Percentiles rank a stretch among this genome's conserved stretches.
These are phyloP conservation scores for Ceratobasidium sp. DNA, from an alignment of 1,284 basidiomycete species.

Conservation along the genomic window DNA sequence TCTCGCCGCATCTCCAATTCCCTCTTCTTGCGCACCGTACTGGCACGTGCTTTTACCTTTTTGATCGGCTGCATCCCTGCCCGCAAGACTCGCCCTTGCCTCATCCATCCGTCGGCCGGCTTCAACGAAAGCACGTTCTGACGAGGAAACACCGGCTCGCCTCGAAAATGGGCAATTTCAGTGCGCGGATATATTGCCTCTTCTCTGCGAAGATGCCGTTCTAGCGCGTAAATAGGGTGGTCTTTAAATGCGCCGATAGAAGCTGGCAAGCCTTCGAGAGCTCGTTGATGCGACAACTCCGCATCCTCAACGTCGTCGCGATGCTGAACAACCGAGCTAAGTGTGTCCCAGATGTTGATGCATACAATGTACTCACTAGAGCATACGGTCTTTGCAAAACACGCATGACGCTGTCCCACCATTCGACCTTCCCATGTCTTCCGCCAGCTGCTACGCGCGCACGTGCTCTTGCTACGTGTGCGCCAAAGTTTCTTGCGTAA, in stretches of 20 bases:
- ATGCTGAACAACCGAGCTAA: conserved; percentile 62
- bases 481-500: conserved; percentile 81
- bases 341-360: conserved; percentile 36
- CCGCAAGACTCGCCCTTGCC: conserved; percentile 80
- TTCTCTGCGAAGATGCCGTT: conserved; percentile 87
- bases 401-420: conserved; percentile 82
- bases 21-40: conserved; percentile 83
- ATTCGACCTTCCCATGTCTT: conserved; percentile 72
- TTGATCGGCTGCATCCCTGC: conserved; percentile 88
- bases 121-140: conserved; percentile 85
- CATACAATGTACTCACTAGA: conserved; percentile 64
- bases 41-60: conserved; percentile 86
- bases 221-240: conserved; percentile 92
- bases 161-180: conserved; percentile 91
- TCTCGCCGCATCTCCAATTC: conserved; percentile 80
- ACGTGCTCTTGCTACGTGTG: conserved; percentile 85
- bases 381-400: conserved; percentile 78
- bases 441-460: conserved; percentile 62
- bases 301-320: conserved; percentile 95
- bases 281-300: conserved; percentile 82
- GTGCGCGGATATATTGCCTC: conserved; percentile 88
- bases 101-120: conserved; percentile 95
- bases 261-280: conserved; percentile 94
- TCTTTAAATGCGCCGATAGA: conserved; percentile 94
- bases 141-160: conserved; percentile 92